A percentile compares a stretch with the other conserved stretches of the same genome.
Evolutionary conservation across 2,329 filamentous ascomycete genomes (phyloP).

Genomic region (Pseudocercospora musae): DNA sequence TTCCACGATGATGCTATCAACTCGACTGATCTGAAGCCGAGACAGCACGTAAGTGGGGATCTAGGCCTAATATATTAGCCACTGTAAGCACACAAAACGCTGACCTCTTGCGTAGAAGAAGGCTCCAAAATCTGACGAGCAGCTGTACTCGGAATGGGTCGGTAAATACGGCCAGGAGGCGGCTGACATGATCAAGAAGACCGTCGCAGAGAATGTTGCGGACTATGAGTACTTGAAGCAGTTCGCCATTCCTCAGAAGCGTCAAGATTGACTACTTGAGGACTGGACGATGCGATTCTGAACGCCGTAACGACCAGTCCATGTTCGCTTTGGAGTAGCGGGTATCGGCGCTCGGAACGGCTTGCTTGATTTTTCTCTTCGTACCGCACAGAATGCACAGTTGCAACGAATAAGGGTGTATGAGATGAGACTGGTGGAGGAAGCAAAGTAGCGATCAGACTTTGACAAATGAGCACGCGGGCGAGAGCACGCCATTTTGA

Average conservation of each 20-base stretch:
- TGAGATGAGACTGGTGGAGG: background rate
- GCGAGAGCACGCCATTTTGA: slow-evolving; percentile 6
- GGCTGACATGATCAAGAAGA: slow-evolving; percentile 65
- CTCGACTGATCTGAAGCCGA: slow-evolving; percentile 70
- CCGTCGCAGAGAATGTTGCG: slow-evolving; percentile 67
- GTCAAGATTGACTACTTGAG: slow-evolving; percentile 2
- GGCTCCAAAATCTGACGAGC: slow-evolving; percentile 61
- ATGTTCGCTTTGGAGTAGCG: background rate
- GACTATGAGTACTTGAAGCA: slow-evolving; percentile 81
- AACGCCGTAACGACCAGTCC: slow-evolving; percentile 3
- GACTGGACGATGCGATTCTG: background rate
- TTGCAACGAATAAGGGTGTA: background rate
- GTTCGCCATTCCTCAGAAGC: slow-evolving; percentile 52
- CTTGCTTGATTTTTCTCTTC: background rate
- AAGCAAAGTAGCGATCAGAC: background rate
- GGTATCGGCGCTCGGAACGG: background rate
- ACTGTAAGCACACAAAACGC: background rate
- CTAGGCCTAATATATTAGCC: slow-evolving; percentile 2
- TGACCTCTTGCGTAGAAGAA: slow-evolving; percentile 46
- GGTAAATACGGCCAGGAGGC: slow-evolving; percentile 71
- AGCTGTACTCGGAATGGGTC: slow-evolving; percentile 68
- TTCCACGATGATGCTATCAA: slow-evolving; percentile 94
- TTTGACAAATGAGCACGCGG: background rate
- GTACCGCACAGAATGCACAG: background rate
- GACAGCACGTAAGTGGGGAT: slow-evolving; percentile 53